Percentiles rank a stretch among this genome's conserved stretches.
Conservation (phyloP, 179 eudicot species). For the Actinidia chinensis region DNA sequence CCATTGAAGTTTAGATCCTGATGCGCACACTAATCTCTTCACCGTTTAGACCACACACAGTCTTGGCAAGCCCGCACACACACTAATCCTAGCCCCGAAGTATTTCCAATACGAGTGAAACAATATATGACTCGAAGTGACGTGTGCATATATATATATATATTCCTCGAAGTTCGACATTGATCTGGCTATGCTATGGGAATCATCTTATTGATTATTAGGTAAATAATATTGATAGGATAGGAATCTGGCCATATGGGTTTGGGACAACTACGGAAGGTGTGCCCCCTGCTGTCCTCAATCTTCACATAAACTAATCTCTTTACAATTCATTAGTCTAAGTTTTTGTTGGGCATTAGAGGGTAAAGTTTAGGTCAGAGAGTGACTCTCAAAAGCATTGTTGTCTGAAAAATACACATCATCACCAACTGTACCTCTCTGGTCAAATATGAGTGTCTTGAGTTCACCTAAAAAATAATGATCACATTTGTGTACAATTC, state of each 20-base stretch:
- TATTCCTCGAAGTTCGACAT: conserved; percentile 33
- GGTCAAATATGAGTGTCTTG: not conserved
- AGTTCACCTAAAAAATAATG: no score
- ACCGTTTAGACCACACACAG: no score
- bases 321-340: not conserved
- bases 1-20: no score
- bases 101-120: no score
- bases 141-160: not conserved
- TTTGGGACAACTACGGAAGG: conserved; percentile 31
- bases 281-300: conserved; percentile 24
- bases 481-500: no score
- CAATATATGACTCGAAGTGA: not conserved
- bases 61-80: no score
- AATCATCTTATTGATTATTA: conserved; percentile 22
- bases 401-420: not conserved
- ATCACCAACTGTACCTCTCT: not conserved
- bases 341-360: not conserved
- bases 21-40: no score
- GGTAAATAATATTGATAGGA: conserved; percentile 31
- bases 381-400: not conserved
- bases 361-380: not conserved
- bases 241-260: conserved; percentile 30
- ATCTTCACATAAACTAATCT: not conserved
- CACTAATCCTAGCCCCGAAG: no score
- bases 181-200: conserved; percentile 31